Percentiles rank a stretch among this genome's conserved stretches.
phyloP scores from a whole-genome alignment of 1,139 yeast species.

The Suhomyces maxii region DNA sequence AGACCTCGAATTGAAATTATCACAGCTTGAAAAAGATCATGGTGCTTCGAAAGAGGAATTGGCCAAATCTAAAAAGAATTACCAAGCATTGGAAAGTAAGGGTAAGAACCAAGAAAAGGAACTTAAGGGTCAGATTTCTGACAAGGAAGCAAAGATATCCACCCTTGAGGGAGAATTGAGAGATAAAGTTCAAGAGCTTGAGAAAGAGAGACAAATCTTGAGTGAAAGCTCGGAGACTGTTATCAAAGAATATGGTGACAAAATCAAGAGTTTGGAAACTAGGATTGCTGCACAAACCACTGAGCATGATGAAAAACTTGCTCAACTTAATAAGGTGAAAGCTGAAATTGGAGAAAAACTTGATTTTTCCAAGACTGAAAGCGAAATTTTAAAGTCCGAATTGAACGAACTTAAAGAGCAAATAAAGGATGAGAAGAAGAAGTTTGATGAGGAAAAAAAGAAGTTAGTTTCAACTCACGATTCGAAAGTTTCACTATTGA shows the following conservation, averaged over 20 bases:
- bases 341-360: slow-evolving; percentile 6
- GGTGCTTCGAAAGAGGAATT: background rate
- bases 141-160: slow-evolving; percentile 11
- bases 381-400: background rate
- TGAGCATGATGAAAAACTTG: slow-evolving; percentile 12
- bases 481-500: background rate
- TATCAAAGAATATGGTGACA: slow-evolving; percentile 49
- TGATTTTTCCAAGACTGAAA: background rate
- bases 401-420: slow-evolving; percentile 1
- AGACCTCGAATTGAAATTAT: background rate
- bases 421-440: background rate
- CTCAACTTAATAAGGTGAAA: slow-evolving; percentile 11
- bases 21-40: background rate
- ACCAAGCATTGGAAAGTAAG: slow-evolving; percentile 8
- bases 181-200: slow-evolving; percentile 44
- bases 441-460: slow-evolving; percentile 4
- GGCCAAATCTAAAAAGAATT: slow-evolving; percentile 4
- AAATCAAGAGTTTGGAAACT: slow-evolving; percentile 32
- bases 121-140: slow-evolving; percentile 8
- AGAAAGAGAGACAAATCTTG: slow-evolving; percentile 48
- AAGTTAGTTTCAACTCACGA: background rate
- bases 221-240: slow-evolving; percentile 52
- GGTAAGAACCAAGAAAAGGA: slow-evolving; percentile 7
- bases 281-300: slow-evolving; percentile 14
- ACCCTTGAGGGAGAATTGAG: slow-evolving; percentile 21